Base-by-base conservation (phyloP, 225 moss, liverwort and hornwort species). In the Anthoceros angustus region DNA sequence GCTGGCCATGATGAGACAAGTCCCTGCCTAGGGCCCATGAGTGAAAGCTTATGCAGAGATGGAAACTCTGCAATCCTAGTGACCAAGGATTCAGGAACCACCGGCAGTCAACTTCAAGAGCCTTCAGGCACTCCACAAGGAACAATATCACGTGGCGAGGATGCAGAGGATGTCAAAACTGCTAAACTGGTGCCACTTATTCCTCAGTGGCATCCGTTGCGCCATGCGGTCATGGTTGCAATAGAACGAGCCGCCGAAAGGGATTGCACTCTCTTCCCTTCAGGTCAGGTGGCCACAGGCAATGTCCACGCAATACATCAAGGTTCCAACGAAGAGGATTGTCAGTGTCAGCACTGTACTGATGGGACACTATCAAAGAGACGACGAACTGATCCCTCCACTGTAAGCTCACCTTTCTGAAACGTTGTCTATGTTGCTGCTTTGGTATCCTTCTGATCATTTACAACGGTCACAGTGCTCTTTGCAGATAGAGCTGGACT, bases 221-320 rank as follows among this genome's bases (percentile, higher is more conserved):
- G 81, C 61, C 98, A 99, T 71, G 98, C 98, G 69, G 77, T 87
- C 48, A 92, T 99, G 89, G 85, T 77, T 67, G 92, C 80, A 67
- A 84, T 99, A 71, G 72, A 78, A 39, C 77, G 79, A 77, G 92
- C 84, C 62, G 87, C 98, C 39, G 71, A 76, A 25, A 85, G 98
- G 79, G 87, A 92, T 73, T 73, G 70, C 69, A 72, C 67, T 63
- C 66, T 84, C 38, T 99, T 92, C 67, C 77, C 92, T 0, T 48
- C 70, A 23, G 73, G 71, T 41, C 41, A 21, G 8, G 12, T 50
- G 67, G 23, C 48, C 48, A 66, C 72, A 83, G 77, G 77, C 63
- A 63, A 50, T 39, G 10, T 39, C 14, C 46, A 66, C 26, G n/a
- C 40, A 42, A 43, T 10, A 45, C 43, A 75, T 20, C 42, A 25